These are phyloP conservation scores for Fomitopsis pinicola DNA, from an alignment of 1,284 basidiomycete genomes.

Conservation along the genomic window DNA sequence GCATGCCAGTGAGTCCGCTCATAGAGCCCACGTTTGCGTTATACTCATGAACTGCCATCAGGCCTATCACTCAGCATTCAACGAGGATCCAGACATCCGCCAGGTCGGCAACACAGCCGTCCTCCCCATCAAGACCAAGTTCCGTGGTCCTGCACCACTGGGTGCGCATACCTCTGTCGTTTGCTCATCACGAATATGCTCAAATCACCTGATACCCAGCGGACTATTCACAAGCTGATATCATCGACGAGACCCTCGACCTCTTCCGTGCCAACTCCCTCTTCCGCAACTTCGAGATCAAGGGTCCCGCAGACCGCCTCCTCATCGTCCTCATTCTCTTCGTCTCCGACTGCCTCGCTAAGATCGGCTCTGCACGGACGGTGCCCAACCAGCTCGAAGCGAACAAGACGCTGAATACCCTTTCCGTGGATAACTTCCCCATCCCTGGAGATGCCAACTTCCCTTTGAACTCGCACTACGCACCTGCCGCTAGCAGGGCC, in stretches of 20 bases:
- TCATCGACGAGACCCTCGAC: constrained; percentile 95
- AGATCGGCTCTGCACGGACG: constrained; percentile 68
- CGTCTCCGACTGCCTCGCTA: constrained; percentile 95
- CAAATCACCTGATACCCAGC: constrained; percentile 37
- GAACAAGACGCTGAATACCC: constrained; percentile 82
- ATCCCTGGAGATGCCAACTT: constrained; percentile 97
- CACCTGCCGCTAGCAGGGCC: constrained; percentile 68
- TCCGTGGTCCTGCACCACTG: constrained; percentile 88
- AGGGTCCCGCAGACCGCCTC: constrained; percentile 93
- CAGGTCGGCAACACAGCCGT: constrained; percentile 89
- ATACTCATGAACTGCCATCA: constrained; percentile 27
- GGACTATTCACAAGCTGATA: constrained; percentile 79
- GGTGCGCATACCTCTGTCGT: constrained; percentile 39
- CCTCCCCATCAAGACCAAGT: constrained; percentile 87
- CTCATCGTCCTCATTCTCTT: constrained; percentile 98
- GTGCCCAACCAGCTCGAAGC: constrained; percentile 83
- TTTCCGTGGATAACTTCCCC: constrained; percentile 89
- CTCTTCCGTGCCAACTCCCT: constrained; percentile 99
- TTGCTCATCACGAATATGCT: constrained; percentile 8
- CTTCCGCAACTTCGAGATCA: constrained; percentile 99
- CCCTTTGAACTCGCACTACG: constrained; percentile 90
- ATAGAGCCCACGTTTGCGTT: background rate
- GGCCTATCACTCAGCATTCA: constrained; percentile 97
- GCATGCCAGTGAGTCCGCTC: constrained; percentile 54
- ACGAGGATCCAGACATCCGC: constrained; percentile 79